Percentiles rank a stretch among this genome's conserved stretches.
phyloP scores from a whole-genome alignment of 2,329 filamentous ascomycete species.

The Akanthomyces lecanii region DNA sequence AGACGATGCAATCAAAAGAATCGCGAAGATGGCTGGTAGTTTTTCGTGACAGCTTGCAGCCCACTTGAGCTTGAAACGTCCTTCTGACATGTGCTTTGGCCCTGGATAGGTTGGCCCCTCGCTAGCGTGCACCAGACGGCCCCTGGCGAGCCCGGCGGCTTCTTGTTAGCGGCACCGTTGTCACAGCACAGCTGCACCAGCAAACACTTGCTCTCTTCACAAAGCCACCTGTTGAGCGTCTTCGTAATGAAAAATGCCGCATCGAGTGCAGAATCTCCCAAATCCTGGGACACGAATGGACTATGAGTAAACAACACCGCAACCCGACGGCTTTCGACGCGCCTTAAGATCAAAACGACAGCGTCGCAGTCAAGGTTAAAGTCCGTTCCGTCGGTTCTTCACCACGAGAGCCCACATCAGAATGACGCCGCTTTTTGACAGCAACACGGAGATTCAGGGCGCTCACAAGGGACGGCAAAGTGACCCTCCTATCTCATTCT shows the following conservation, averaged over 20 bases:
- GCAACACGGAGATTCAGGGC: no score
- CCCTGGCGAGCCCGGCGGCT: not conserved
- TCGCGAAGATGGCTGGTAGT: not conserved
- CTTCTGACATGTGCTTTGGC: constrained; percentile 15
- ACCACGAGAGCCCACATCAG: no score
- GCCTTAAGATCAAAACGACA: no score
- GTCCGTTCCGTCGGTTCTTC: no score
- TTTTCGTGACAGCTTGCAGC: not conserved
- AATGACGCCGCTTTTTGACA: no score
- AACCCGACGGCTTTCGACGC: no score
- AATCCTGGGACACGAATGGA: no score
- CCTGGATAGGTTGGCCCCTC: constrained; percentile 7
- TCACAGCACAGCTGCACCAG: not conserved
- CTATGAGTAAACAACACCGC: no score
- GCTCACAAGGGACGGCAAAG: no score
- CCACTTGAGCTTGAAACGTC: constrained; percentile 14
- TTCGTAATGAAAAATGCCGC: not conserved
- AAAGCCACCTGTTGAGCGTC: no score
- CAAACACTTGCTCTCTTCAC: not conserved
- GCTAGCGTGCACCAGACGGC: not conserved
- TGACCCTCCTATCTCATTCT: no score
- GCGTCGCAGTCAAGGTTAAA: no score
- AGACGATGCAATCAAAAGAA: not conserved
- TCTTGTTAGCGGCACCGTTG: not conserved
- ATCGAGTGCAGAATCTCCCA: not conserved